phyloP scores from a whole-genome alignment of 2,329 filamentous ascomycete genomes.

The Colletotrichum ledebouriae region DNA sequence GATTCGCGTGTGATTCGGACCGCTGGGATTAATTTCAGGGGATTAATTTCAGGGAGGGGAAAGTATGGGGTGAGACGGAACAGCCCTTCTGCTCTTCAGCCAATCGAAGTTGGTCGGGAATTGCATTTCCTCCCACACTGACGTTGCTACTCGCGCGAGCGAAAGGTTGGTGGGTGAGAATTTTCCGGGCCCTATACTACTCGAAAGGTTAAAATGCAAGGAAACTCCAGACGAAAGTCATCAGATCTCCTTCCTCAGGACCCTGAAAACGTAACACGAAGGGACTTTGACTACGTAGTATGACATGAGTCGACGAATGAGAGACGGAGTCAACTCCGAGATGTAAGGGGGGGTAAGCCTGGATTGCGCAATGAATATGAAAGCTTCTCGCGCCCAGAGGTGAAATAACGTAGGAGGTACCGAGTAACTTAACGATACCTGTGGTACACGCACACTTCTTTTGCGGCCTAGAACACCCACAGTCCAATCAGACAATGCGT shows the following conservation, averaged over 20 bases:
- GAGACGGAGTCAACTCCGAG: conserved; percentile 14
- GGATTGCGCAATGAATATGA: background rate
- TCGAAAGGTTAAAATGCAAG: background rate
- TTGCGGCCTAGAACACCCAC: too few species aligned
- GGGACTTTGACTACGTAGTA: background rate
- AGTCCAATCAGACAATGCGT: background rate
- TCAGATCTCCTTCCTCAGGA: conserved; percentile 6
- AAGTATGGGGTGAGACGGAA: too few species aligned
- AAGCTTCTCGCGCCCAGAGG: background rate
- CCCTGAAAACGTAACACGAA: background rate
- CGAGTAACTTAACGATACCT: background rate
- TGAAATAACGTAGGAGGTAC: too few species aligned
- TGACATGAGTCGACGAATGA: background rate
- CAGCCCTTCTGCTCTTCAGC: too few species aligned
- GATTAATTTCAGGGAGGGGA: too few species aligned
- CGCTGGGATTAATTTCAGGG: too few species aligned
- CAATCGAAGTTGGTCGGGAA: too few species aligned
- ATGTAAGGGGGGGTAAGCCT: background rate
- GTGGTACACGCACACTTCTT: too few species aligned
- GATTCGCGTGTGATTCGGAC: background rate
- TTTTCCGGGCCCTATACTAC: background rate
- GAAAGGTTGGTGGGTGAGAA: background rate
- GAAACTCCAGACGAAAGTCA: background rate
- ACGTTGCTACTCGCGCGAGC: background rate
- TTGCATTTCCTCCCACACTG: too few species aligned